phyloP scores from a whole-genome alignment of 2,329 filamentous ascomycete species.

The Blumeria hordei region DNA sequence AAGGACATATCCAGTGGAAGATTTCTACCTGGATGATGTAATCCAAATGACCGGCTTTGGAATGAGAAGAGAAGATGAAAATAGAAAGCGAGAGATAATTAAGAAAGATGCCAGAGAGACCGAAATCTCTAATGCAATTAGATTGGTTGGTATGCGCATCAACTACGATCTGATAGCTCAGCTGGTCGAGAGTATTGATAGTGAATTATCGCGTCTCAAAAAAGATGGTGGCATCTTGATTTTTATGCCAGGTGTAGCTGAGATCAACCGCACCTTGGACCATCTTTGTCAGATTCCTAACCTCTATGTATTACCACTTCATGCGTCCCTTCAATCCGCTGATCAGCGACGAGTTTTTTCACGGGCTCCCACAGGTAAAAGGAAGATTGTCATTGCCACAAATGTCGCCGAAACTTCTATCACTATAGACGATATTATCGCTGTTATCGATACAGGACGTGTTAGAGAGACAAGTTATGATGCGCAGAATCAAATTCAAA shows the following conservation, averaged over 20 bases:
- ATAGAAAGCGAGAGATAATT: conserved; percentile 16
- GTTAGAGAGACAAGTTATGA: conserved; percentile 97
- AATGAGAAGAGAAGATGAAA: conserved; percentile 14
- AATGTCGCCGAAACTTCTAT: conserved; percentile 98
- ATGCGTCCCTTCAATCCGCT: conserved; percentile 69
- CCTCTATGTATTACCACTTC: conserved; percentile 63
- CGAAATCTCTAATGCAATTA: conserved; percentile 43
- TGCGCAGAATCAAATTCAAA: conserved; percentile 75
- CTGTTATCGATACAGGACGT: conserved; percentile 80
- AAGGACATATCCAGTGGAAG: conserved; percentile 69
- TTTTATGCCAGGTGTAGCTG: conserved; percentile 75
- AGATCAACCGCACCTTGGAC: conserved; percentile 64
- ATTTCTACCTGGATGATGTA: conserved; percentile 77
- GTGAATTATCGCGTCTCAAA: conserved; percentile 36
- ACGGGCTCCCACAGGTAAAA: conserved; percentile 48
- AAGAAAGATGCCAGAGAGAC: conserved; percentile 25
- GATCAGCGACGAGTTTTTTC: conserved; percentile 79
- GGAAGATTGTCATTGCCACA: conserved; percentile 84
- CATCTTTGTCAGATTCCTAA: conserved; percentile 38
- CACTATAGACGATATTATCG: conserved; percentile 91
- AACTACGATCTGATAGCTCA: conserved; percentile 74
- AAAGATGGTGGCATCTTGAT: conserved; percentile 78
- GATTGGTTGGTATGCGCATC: conserved; percentile 56
- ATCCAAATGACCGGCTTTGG: conserved; percentile 55
- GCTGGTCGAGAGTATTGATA: conserved; percentile 61